phyloP scores from a whole-genome alignment of 164 flowering plant species.

The Macadamia integrifolia region DNA sequence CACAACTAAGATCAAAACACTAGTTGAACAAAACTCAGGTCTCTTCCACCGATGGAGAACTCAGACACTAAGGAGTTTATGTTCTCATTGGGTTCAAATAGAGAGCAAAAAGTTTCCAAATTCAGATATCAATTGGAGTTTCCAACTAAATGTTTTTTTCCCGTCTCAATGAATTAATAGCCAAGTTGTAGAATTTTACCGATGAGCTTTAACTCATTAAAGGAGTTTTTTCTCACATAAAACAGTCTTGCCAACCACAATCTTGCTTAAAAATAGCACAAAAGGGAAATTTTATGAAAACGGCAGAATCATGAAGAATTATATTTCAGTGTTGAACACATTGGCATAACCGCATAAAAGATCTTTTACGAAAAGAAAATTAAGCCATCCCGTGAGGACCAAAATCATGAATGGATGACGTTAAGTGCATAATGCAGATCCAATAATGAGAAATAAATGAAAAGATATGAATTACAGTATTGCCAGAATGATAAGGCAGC shows the following conservation, averaged over 20 bases:
- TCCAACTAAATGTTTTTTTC: too few relatives aligned
- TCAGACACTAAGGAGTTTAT: not conserved
- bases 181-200: too few relatives aligned
- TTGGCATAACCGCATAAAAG: not conserved
- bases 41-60: not conserved
- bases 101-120: too few relatives aligned
- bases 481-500: conserved; percentile 7
- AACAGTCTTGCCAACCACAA: not conserved
- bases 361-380: too few relatives aligned
- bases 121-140: too few relatives aligned
- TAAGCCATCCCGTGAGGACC: not conserved
- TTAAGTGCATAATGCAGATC: not conserved
- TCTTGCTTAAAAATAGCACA: too few relatives aligned
- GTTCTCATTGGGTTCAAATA: too few relatives aligned
- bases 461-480: not conserved
- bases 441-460: too few relatives aligned
- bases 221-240: too few relatives aligned
- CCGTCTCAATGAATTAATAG: too few relatives aligned
- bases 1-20: not conserved
- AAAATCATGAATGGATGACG: not conserved
- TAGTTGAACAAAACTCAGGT: not conserved
- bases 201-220: too few relatives aligned
- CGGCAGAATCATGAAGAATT: not conserved
- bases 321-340: not conserved
- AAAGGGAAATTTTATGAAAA: too few relatives aligned